Percentiles rank a stretch among this genome's conserved stretches.
phyloP scores from a whole-genome alignment of 768 basidiomycete genomes.

The Hypholoma sublateritium region DNA sequence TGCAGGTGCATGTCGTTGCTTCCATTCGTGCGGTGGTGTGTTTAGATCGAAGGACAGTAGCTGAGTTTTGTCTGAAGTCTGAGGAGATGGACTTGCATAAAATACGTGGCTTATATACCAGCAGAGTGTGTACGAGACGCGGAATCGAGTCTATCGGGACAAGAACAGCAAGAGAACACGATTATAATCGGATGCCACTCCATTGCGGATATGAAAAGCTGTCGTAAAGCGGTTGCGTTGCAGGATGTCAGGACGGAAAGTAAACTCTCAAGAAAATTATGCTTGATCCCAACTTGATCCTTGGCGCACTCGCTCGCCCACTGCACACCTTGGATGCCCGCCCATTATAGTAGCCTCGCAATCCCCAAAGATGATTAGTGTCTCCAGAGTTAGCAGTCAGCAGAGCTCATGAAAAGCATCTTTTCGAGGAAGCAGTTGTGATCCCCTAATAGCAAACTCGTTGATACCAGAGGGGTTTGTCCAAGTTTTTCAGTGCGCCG shows the following conservation, averaged over 20 bases:
- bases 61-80: not conserved
- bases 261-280: conserved; percentile 10
- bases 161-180: conserved; percentile 14
- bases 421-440: no score
- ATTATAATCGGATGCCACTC: conserved; percentile 4
- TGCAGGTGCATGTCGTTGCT: conserved; percentile 19
- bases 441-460: not conserved
- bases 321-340: no score
- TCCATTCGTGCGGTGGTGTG: conserved; percentile 3
- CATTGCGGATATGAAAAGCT: conserved; percentile 21
- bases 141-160: conserved; percentile 6
- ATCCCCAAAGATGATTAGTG: no score
- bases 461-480: not conserved
- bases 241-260: conserved; percentile 10
- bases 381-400: no score
- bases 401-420: no score
- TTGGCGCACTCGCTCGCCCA: not conserved
- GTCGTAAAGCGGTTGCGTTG: conserved; percentile 19
- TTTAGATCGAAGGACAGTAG: no score
- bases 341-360: no score
- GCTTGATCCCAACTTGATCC: not conserved
- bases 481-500: not conserved
- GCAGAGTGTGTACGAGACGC: not conserved
- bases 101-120: conserved; percentile 5
- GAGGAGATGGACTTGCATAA: not conserved